Base-by-base conservation (phyloP, 208 protist species). In the Wallacemonas collosoma region DNA sequence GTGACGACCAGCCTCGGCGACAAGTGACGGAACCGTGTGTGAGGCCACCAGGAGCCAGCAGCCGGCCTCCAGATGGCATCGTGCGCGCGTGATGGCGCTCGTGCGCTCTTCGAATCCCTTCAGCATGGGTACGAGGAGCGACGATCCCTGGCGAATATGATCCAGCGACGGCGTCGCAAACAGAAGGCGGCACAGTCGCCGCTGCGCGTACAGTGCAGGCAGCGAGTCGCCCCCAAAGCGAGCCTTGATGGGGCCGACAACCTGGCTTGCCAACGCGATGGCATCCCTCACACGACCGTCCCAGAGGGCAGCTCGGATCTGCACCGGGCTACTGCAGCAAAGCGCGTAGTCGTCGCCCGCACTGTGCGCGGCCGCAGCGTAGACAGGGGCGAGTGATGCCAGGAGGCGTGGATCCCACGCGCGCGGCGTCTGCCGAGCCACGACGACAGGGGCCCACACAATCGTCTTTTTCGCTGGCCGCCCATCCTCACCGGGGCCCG, bases 1-100 rank as follows among this genome's bases (percentile, higher is more conserved):
- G 77, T 89, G 85, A 17, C 61, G 73, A 1, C 73, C 47, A 11
- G 88, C 88, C 69, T 90, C 80, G 6, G 51, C 71, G 35, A 75
- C 68, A 2, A 81, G 61, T 3, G 81, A 68, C 14, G 84, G 64
- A 50, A 82, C 61, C 40, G 40, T 45, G 60, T 67, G 51, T 12
- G 76, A 66, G 9, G 67, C 74, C 9, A 68, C 75, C 51, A 87
- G 68, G 43, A 83, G 57, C 82, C 72, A 79, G 40, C 63, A 71
- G 26, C 71, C 88, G 8, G 51, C 74, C 60, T 87, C 77, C 1
- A 83, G 35, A 54, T 84, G 70, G 7, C 58, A 54, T 54, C 70
- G 44, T 7, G 76, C 65, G 2, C 60, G 51, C 4, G 75, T 76
- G 45, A 79, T 48, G 36, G 36, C 39, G 12, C 78, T 71, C 5